A percentile compares a stretch with the other conserved stretches of the same genome.
Conservation (phyloP, 441 rosid species). For the Mallotus japonicus region DNA sequence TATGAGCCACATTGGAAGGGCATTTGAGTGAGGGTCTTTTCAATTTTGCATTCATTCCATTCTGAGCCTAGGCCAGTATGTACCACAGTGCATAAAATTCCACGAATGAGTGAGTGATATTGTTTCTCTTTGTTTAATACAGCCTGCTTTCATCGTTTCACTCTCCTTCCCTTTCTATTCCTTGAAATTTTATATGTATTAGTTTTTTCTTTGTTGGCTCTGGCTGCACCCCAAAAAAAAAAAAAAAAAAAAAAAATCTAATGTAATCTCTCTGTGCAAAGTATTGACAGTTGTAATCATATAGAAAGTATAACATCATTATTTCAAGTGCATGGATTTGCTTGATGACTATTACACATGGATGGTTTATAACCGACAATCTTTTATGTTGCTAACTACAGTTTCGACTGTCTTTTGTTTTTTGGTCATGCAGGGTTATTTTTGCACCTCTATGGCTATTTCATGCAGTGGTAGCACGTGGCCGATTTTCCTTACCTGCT, state of each 20-base stretch:
- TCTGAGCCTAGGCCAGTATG: not conserved
- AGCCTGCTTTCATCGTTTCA: too few species aligned
- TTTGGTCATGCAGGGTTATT: slow-evolving; percentile 55
- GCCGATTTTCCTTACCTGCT: slow-evolving; percentile 95
- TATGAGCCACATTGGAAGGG: not conserved
- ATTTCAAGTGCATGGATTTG: not conserved
- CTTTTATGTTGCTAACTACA: not conserved
- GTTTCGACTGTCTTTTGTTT: not conserved
- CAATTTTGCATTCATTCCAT: not conserved
- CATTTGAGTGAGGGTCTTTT: not conserved
- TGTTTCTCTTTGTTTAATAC: not conserved
- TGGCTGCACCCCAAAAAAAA: not conserved
- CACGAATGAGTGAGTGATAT: not conserved
- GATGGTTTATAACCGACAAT: not conserved
- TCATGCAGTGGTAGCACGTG: slow-evolving; percentile 84
- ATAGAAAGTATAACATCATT: not conserved
- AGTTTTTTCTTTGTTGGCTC: not conserved
- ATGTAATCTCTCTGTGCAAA: slow-evolving; percentile 2
- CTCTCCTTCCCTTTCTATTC: not conserved
- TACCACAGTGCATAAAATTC: not conserved
- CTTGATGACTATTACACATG: not conserved
- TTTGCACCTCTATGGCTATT: slow-evolving; percentile 80
- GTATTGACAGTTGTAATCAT: not conserved
- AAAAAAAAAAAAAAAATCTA: not conserved
- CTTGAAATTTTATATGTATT: not conserved